Conservation (phyloP, 768 basidiomycete genomes). For the Lactifluus rugatus region DNA sequence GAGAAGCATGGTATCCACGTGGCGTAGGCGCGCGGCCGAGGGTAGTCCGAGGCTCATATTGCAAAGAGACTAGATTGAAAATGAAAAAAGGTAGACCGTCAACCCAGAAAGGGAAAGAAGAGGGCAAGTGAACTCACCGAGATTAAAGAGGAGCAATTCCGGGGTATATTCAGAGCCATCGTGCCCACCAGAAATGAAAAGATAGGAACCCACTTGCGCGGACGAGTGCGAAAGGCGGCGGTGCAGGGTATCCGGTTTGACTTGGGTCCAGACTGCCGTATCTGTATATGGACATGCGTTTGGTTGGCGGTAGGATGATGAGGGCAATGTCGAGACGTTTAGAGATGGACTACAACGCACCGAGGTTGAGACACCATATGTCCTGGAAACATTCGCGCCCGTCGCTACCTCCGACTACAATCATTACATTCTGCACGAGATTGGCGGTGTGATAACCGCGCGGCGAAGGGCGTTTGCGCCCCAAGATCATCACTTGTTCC, state of each 20-base stretch:
- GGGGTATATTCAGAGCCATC: slow-evolving; percentile 65
- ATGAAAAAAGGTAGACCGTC: background rate
- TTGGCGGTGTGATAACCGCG: slow-evolving; percentile 91
- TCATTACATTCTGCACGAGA: slow-evolving; percentile 74
- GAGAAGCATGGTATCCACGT: slow-evolving; percentile 78
- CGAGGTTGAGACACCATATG: slow-evolving; percentile 77
- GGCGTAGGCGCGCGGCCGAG: slow-evolving; percentile 59
- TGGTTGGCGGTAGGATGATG: background rate
- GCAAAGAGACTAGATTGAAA: slow-evolving; percentile 54
- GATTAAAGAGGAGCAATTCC: slow-evolving; percentile 76
- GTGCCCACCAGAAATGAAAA: slow-evolving; percentile 86
- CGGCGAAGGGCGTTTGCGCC: slow-evolving; percentile 43
- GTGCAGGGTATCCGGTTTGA: slow-evolving; percentile 35
- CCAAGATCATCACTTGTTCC: slow-evolving; percentile 48
- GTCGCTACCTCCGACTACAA: slow-evolving; percentile 87
- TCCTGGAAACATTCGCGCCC: slow-evolving; percentile 83
- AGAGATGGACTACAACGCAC: slow-evolving; percentile 36
- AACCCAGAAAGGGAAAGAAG: background rate
- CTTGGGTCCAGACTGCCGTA: slow-evolving; percentile 29
- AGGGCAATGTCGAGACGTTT: background rate
- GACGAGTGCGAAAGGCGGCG: slow-evolving; percentile 76
- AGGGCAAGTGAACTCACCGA: slow-evolving; percentile 45
- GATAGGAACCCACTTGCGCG: slow-evolving; percentile 85
- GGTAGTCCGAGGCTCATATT: slow-evolving; percentile 66
- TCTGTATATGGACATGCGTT: slow-evolving; percentile 18